Base-by-base conservation (phyloP, 495 filamentous ascomycete species). In the Neurospora sp. region DNA sequence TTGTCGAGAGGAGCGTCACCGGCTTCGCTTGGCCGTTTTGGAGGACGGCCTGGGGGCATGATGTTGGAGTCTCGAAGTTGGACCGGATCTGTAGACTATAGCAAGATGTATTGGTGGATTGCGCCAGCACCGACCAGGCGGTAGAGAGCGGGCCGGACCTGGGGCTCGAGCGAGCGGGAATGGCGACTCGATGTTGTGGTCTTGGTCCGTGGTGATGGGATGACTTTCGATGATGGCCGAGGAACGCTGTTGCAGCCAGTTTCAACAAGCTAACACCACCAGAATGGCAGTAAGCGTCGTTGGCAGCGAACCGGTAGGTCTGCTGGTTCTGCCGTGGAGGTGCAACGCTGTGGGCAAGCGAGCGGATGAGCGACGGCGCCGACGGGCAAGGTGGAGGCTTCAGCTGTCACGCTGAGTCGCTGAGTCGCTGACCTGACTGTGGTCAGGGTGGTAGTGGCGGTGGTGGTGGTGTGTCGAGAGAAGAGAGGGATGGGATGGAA, bases 21-120 rank as follows among this genome's bases (percentile, higher is more conserved):
- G 73, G 73, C 78, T 68, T 83, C 80, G 76, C 80, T 79, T 77
- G 81, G 79, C 75, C 84, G 81, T 76, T 86, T 86, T 16, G 78
- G 78, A 76, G 80, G 80, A 74, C 77, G 75, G 70, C 70, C 74
- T 72, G 70, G 75, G 22, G 76, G 77, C 75, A 77, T 77, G 65
- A 39, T 73, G 75, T 72, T 73, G 70, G 53, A 79, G 80, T 74
- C 83, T 80, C 75, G 84, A 76, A 79, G 79, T 74, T 76, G 73
- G 70, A 70, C 71, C 72, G 61, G 71, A 37, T 74, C 69, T 73
- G 76, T 65, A 39, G 72, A 70, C 70, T 74, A 73, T 73, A n/a
- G 70, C 48, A 22, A 70, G 48, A 65, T 70, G 37, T 41, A 27
- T 68, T 59, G 69, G 71, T 48, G 71, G 40, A 53, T 70, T 70